Base-by-base conservation (phyloP, 352 stramenopile genomes). In the Aphanomyces cochlioides region DNA sequence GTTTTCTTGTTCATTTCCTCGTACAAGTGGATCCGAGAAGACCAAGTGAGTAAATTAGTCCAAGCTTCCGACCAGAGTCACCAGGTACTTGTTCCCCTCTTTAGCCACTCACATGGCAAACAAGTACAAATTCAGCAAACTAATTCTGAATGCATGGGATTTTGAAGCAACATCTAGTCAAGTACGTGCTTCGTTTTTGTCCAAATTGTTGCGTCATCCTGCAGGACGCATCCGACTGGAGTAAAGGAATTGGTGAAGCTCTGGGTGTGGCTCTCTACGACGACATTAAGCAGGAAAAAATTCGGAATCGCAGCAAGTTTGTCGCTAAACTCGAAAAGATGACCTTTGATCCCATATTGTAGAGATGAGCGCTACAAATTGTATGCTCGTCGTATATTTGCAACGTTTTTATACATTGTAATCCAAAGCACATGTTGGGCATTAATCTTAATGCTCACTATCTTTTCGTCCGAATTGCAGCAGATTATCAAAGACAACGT, bases 81-180 rank as follows among this genome's bases (percentile, higher is more conserved):
- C 34, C 77, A 85, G 65, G 79, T 81, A 36, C 39, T n/a, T 73
- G 17, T 50, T n/a, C 17, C 43, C 28, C 28, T 28, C 28, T 28
- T 28, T 28, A 28, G 28, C 28, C 28, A 28, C 28, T 28, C 28
- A 28, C 28, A 28, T 28, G 28, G 28, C 28, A 28, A 28, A 4
- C 0, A 63, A 90, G 77, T 80, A 78, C 10, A 87, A 78, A 57
- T 91, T 88, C 67, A 78, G 78, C 48, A 78, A 82, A 34, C 77
- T 88, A 13, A 56, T 90, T 3, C 39, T 93, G 8, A 93, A 93
- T 61, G 83, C 80, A 6, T 93, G 85, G 85, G 85, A 93, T 60
- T 87, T 88, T 64, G 80, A 77, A 2, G 50, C 83, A 3, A 78
- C 74, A 13, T 81, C 78, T 0, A 19, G 47, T 19, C 74, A 88